These are phyloP conservation scores for Picea sitchensis DNA, from an alignment of 75 land plant species.

Conservation along the genomic window DNA sequence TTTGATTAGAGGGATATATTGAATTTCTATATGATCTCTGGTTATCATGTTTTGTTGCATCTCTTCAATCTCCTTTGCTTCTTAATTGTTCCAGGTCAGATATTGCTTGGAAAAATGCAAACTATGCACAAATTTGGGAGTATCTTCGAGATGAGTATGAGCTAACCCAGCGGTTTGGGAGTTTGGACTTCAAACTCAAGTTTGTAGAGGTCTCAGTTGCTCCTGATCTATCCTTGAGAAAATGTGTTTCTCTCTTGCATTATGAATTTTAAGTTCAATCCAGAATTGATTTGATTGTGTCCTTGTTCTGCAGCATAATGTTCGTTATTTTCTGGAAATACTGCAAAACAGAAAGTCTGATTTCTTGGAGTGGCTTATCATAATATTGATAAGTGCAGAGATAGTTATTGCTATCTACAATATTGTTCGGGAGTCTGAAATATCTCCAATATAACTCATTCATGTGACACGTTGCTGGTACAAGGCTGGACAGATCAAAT, in stretches of 20 bases:
- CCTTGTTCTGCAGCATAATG: conserved; percentile 68
- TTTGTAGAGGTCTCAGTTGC: conserved; percentile 70
- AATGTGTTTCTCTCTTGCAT: background rate
- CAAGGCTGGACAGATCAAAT: too few relatives aligned
- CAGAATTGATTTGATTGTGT: background rate
- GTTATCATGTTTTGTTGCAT: background rate
- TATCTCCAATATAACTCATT: too few relatives aligned
- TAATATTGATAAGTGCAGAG: conserved; percentile 60
- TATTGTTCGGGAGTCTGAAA: conserved; percentile 20
- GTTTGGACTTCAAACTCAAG: conserved; percentile 74
- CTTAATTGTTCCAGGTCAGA: conserved; percentile 56
- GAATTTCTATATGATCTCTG: background rate
- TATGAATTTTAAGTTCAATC: background rate
- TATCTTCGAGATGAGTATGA: conserved; percentile 86
- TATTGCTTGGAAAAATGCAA: conserved; percentile 90
- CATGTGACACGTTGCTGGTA: too few relatives aligned
- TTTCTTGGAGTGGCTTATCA: conserved; percentile 79
- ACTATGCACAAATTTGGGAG: conserved; percentile 79
- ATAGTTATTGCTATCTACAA: conserved; percentile 63
- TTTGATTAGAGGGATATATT: background rate
- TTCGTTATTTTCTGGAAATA: conserved; percentile 72
- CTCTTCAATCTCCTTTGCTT: background rate
- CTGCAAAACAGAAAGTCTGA: conserved; percentile 64
- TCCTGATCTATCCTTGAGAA: conserved; percentile 11
- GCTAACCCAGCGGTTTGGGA: conserved; percentile 71